A percentile compares a stretch with the other conserved stretches of the same genome.
Evolutionary conservation across 768 basidiomycete genomes (phyloP).

Genomic region (Pulveroboletus frians): DNA sequence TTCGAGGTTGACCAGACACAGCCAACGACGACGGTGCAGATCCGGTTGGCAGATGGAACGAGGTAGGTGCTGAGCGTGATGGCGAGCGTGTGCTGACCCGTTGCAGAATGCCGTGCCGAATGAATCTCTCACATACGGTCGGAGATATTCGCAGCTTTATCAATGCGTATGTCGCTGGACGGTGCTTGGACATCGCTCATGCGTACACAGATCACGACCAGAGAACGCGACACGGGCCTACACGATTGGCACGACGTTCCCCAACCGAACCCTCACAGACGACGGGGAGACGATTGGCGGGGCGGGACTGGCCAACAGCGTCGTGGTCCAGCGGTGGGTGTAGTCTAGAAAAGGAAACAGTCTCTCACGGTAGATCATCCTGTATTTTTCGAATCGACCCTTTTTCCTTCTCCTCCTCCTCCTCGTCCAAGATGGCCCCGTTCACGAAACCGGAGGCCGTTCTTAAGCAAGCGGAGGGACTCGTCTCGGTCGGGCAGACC

Average conservation of each 20-base stretch:
- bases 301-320: slow-evolving; percentile 73
- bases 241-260: slow-evolving; percentile 86
- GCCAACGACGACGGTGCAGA: slow-evolving; percentile 87
- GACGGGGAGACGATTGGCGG: slow-evolving; percentile 59
- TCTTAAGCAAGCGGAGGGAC: slow-evolving; percentile 89
- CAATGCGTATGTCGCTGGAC: slow-evolving; percentile 87
- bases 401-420: neutral
- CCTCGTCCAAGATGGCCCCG: slow-evolving; percentile 68
- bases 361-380: slow-evolving; percentile 11
- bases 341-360: slow-evolving; percentile 24
- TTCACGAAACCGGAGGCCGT: slow-evolving; percentile 89
- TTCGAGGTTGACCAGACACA: slow-evolving; percentile 80
- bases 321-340: slow-evolving; percentile 78
- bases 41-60: slow-evolving; percentile 87
- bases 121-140: slow-evolving; percentile 90
- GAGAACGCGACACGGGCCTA: slow-evolving; percentile 60
- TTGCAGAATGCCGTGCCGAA: slow-evolving; percentile 67
- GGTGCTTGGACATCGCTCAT: no score
- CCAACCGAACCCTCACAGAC: slow-evolving; percentile 67
- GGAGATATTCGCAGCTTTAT: slow-evolving; percentile 82
- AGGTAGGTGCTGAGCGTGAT: slow-evolving; percentile 41
- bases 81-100: neutral
- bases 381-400: neutral
- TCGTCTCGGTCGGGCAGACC: slow-evolving; percentile 86
- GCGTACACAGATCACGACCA: slow-evolving; percentile 54